Evolutionary conservation across 2,329 filamentous ascomycete species (phyloP).

Genomic region (Penicillium polonicum): DNA sequence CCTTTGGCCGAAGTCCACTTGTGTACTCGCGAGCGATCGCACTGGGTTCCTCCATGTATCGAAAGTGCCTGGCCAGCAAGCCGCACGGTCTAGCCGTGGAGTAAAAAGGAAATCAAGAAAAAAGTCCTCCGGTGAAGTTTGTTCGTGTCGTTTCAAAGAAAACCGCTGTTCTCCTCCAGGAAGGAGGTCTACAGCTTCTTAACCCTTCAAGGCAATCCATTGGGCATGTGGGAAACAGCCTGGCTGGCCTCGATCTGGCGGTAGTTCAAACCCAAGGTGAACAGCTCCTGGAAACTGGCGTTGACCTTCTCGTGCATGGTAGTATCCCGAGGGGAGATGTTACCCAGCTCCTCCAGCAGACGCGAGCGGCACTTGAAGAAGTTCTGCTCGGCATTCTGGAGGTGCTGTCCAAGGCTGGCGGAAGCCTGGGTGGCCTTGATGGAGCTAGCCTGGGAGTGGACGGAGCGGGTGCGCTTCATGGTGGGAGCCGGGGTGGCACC

Average conservation of each 20-base stretch:
- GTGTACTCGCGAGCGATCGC: conserved; percentile 1
- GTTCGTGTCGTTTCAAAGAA: not conserved
- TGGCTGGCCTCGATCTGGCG: conserved; percentile 45
- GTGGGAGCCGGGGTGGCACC: conserved; percentile 38
- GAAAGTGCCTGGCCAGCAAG: conserved; percentile 7
- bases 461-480: conserved; percentile 45
- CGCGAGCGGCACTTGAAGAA: conserved; percentile 44
- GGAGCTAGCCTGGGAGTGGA: conserved; percentile 37
- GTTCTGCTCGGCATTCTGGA: conserved; percentile 44
- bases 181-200: conserved; percentile 5
- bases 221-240: conserved; percentile 36
- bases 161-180: not conserved
- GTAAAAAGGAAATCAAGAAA: conserved; percentile 7
- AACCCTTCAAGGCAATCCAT: conserved; percentile 34
- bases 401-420: conserved; percentile 40
- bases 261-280: conserved; percentile 44
- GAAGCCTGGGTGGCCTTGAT: conserved; percentile 36
- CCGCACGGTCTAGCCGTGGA: not conserved
- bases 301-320: conserved; percentile 46
- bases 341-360: conserved; percentile 40
- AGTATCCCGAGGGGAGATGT: conserved; percentile 42
- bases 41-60: not conserved
- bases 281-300: conserved; percentile 45
- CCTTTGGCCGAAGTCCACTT: not conserved
- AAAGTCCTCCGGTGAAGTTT: conserved; percentile 9